Conservation (phyloP, 202 grass and related monocot genomes). For the Tripidium arundinaceum region DNA sequence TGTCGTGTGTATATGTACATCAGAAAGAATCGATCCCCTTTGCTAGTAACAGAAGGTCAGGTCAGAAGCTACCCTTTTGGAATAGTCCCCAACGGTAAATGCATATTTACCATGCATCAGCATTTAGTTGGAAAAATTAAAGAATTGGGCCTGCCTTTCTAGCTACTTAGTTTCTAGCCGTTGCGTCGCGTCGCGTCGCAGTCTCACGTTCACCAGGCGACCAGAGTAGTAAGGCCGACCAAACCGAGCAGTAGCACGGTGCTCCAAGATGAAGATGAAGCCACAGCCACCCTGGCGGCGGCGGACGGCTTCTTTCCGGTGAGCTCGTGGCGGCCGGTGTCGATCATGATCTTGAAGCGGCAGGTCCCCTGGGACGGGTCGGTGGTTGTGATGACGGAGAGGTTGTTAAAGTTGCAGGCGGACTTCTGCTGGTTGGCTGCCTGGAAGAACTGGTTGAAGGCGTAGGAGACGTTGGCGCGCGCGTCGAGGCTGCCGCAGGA, state of each 20-base stretch:
- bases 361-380: slow-evolving; percentile 69
- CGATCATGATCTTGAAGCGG: slow-evolving; percentile 78
- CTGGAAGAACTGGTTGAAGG: slow-evolving; percentile 94
- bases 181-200: neutral
- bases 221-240: neutral
- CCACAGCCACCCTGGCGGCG: neutral
- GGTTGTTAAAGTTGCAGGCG: slow-evolving; percentile 57
- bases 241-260: neutral
- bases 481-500: slow-evolving; percentile 57
- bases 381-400: slow-evolving; percentile 55
- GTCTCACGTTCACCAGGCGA: neutral
- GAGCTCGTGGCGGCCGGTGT: slow-evolving; percentile 53
- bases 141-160: slow-evolving; percentile 10
- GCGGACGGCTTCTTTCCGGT: neutral
- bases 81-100: slow-evolving; percentile 25
- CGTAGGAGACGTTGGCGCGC: slow-evolving; percentile 70
- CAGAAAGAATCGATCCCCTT: slow-evolving; percentile 30
- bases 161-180: neutral
- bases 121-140: neutral
- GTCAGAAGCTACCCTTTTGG: neutral
- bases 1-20: slow-evolving; percentile 14
- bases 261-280: neutral
- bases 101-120: slow-evolving; percentile 9
- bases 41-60: neutral
- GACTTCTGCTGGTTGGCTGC: slow-evolving; percentile 52